A percentile compares a stretch with the other conserved stretches of the same genome.
Evolutionary conservation across 2,329 filamentous ascomycete species (phyloP).

Genomic region (Penicillium nordicum): DNA sequence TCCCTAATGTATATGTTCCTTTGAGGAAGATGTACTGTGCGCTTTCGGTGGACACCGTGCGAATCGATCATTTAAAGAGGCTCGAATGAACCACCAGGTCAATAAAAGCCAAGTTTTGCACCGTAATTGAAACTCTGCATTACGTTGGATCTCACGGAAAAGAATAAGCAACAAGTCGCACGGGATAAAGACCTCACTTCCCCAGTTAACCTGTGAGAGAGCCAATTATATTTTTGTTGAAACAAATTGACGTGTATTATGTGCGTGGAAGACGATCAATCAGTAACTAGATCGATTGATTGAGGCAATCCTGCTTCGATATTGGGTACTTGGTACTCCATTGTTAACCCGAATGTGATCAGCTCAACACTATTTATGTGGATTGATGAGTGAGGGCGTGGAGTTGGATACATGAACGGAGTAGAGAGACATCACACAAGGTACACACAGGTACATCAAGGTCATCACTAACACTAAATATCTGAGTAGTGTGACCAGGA

Average conservation of each 20-base stretch:
- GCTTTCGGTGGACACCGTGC: background rate
- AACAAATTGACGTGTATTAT: background rate
- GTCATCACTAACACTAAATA: background rate
- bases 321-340: background rate
- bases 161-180: slow-evolving; percentile 4
- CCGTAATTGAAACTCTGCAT: slow-evolving; percentile 5
- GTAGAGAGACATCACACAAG: background rate
- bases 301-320: background rate
- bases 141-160: slow-evolving; percentile 6
- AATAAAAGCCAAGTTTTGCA: background rate
- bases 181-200: background rate
- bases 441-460: background rate
- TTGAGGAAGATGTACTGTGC: background rate
- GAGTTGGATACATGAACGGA: background rate
- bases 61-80: background rate
- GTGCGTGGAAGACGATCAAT: background rate
- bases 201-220: background rate
- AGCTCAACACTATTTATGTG: background rate
- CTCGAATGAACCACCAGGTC: background rate
- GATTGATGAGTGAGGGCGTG: background rate
- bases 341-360: background rate
- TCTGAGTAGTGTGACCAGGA: background rate
- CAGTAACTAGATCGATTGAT: background rate
- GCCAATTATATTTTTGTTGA: background rate
- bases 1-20: background rate